Conservation (phyloP, 306 rosid genomes). For the Cicer arietinum region DNA sequence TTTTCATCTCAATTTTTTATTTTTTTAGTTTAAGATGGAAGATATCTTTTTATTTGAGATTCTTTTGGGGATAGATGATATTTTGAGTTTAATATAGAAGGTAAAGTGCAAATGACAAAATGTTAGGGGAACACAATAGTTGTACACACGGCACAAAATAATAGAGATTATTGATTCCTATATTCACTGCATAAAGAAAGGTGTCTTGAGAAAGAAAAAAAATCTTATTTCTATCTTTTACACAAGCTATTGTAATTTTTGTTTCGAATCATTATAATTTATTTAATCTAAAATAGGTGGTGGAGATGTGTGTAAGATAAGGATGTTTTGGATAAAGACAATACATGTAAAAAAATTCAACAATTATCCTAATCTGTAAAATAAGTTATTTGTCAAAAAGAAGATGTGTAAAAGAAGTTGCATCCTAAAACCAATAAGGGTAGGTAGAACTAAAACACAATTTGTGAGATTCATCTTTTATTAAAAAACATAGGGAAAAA, state of each 20-base stretch:
- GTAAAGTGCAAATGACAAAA: neutral
- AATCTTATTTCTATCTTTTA: too few relatives aligned
- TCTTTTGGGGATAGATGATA: neutral
- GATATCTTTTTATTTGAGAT: neutral
- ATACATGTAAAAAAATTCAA: neutral
- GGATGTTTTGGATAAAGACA: conserved; percentile 20
- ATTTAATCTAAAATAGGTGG: neutral
- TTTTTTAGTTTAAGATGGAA: neutral
- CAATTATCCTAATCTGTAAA: neutral
- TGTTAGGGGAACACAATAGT: neutral
- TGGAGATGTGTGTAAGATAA: conserved; percentile 9
- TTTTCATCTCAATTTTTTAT: neutral
- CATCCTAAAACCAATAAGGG: neutral
- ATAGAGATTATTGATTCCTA: neutral
- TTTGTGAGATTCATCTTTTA: neutral
- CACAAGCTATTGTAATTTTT: neutral
- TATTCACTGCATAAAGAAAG: neutral
- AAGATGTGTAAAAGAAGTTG: neutral
- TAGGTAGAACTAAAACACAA: neutral
- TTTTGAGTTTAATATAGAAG: neutral
- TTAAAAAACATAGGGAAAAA: too few relatives aligned
- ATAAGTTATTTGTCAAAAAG: neutral
- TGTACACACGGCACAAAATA: neutral
- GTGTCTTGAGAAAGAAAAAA: too few relatives aligned
- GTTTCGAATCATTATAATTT: neutral